Base-by-base conservation (phyloP, 2,329 filamentous ascomycete species). In the Colletotrichum limetticola region DNA sequence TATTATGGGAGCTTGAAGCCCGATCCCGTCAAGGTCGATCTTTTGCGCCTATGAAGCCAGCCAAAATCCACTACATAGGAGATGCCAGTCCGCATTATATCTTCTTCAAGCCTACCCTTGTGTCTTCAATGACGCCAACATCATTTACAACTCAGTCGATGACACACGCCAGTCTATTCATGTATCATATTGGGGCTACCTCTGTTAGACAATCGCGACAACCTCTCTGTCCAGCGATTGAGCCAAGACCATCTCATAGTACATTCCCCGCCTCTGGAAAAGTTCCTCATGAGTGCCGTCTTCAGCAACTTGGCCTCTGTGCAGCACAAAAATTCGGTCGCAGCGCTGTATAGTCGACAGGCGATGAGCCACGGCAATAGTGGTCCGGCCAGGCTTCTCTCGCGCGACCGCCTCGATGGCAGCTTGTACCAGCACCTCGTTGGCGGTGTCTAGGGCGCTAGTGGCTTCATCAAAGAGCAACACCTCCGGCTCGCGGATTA, bases 321-420 rank as follows among this genome's bases (percentile, higher is more conserved):
- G 87, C 76, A 92, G 90, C 0, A 92, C 89, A 74, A 87, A 90
- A 49, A 92, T 92, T 2, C 84, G 79, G 78, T 91, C 87, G 0
- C 88, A 88, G 69, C 91, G 85, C 75, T 89, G 72, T n/a, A 75
- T 37, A 0, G 84, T 85, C 49, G 89, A 84, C 8, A 86, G 78
- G 8, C 91, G 85, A 79, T 93, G 91, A 1, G 92, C 91, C 2
- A 93, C 90, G 7, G 91, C 90, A 16, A 93, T 85, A 0, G 90
- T 92, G 0, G 91, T 86, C 61, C 79, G 80, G 70, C 71, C 85
- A 79, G 67, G 53, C 53, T 56, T 56, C 24, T 56, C 53, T 8
- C 53, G 53, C 24, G 53, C 24, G 16, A 56, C 24, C 24, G 53
- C 75, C 80, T 71, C 65, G 3, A 77, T 82, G 0, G 78, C 81